These are phyloP conservation scores for Xylaria sp. DNA, from an alignment of 2,329 filamentous ascomycete genomes.

Conservation along the genomic window DNA sequence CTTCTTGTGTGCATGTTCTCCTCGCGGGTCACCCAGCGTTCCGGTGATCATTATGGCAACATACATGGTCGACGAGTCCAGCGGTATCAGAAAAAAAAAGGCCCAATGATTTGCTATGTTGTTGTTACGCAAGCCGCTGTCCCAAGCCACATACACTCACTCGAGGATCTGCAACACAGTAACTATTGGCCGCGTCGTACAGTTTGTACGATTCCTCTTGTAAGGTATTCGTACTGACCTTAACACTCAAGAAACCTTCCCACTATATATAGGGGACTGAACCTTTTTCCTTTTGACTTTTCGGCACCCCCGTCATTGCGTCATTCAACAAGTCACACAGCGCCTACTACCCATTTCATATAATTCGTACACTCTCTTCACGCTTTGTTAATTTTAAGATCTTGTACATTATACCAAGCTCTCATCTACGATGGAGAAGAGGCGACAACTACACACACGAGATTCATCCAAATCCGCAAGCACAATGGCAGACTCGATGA, in stretches of 20 bases:
- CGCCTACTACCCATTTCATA: not conserved
- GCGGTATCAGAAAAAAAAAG: not conserved
- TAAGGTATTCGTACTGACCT: not conserved
- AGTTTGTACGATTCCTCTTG: not conserved
- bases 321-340: not conserved
- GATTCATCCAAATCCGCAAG: not conserved
- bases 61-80: conserved; percentile 1
- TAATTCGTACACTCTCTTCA: conserved; percentile 16
- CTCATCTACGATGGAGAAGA: not conserved
- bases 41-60: not conserved
- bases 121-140: conserved; percentile 14
- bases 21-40: not conserved
- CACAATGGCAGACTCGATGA: conserved; percentile 2
- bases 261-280: conserved; percentile 15
- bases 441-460: conserved; percentile 8
- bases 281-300: not conserved
- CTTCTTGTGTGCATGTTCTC: not conserved
- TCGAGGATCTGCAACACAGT: conserved; percentile 21
- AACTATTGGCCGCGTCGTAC: conserved; percentile 10
- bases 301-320: not conserved
- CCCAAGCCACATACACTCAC: conserved; percentile 12
- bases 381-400: not conserved
- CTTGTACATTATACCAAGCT: not conserved
- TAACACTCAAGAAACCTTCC: not conserved
- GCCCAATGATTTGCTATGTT: not conserved